Conservation (phyloP, 1,284 basidiomycete species). For the Hypsizygus ulmarius region DNA sequence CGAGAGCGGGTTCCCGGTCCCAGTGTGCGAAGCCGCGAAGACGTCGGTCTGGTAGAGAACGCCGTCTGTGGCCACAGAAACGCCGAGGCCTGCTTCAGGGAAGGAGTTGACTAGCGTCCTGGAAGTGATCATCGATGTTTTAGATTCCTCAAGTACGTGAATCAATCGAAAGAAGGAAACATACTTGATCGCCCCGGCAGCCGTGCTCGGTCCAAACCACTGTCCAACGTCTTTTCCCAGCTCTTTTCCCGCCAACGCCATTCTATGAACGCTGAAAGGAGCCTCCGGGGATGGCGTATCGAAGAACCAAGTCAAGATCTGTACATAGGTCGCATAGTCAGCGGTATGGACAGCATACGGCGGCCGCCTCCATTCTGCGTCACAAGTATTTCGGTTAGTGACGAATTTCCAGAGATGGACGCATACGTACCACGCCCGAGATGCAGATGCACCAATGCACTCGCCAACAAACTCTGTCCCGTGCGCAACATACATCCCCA, state of each 20-base stretch:
- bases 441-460: constrained; percentile 80
- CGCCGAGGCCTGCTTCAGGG: constrained; percentile 78
- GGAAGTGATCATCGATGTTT: background rate
- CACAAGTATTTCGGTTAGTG: constrained; percentile 5
- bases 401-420: background rate
- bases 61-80: constrained; percentile 82
- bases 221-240: constrained; percentile 94
- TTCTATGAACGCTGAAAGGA: constrained; percentile 95
- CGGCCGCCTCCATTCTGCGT: constrained; percentile 79
- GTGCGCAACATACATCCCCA: constrained; percentile 99
- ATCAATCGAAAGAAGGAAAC: constrained; percentile 22
- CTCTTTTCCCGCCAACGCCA: constrained; percentile 93
- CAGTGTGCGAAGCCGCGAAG: constrained; percentile 67
- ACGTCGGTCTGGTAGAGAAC: constrained; percentile 87
- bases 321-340: constrained; percentile 78
- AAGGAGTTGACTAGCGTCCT: constrained; percentile 80
- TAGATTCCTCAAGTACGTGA: constrained; percentile 3
- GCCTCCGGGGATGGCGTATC: constrained; percentile 87
- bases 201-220: constrained; percentile 98
- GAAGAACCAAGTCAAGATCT: constrained; percentile 91
- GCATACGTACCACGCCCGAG: constrained; percentile 68
- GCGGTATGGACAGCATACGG: constrained; percentile 55
- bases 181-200: constrained; percentile 91
- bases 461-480: constrained; percentile 90
- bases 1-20: constrained; percentile 30